Evolutionary conservation across 805 yeast genomes (phyloP).

Genomic region (Kodamaea nitidulidarum): DNA sequence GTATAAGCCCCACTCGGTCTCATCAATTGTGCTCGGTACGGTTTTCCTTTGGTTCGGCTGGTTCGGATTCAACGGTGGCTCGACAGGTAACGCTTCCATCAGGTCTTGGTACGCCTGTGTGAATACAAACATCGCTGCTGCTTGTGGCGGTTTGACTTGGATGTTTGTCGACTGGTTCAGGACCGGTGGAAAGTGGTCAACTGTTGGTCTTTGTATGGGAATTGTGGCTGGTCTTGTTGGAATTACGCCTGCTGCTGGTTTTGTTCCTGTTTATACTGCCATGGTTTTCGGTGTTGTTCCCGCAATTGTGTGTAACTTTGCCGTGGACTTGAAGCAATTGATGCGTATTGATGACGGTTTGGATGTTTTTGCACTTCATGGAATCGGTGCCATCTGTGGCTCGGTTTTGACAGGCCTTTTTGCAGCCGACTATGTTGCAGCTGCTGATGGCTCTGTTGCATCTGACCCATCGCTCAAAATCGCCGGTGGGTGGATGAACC

Average conservation of each 20-base stretch:
- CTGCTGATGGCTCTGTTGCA: slow-evolving; percentile 63
- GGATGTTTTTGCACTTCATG: slow-evolving; percentile 91
- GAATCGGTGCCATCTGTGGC: slow-evolving; percentile 89
- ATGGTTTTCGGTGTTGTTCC: slow-evolving; percentile 79
- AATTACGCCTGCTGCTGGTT: slow-evolving; percentile 96
- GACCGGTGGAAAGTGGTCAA: slow-evolving; percentile 85
- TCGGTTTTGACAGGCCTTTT: slow-evolving; percentile 84
- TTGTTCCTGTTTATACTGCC: slow-evolving; percentile 86
- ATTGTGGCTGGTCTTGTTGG: slow-evolving; percentile 92
- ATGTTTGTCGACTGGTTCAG: slow-evolving; percentile 85
- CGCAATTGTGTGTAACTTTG: slow-evolving; percentile 75
- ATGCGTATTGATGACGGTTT: slow-evolving; percentile 88
- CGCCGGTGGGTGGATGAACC: slow-evolving; percentile 86
- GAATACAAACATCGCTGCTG: slow-evolving; percentile 92
- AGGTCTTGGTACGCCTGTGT: slow-evolving; percentile 93
- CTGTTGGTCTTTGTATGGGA: slow-evolving; percentile 93
- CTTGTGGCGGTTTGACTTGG: slow-evolving; percentile 92
- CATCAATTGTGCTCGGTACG: slow-evolving; percentile 88
- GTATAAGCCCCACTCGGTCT: slow-evolving; percentile 90
- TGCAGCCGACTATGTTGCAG: slow-evolving; percentile 87
- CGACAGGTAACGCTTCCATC: slow-evolving; percentile 88
- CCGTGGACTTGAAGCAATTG: slow-evolving; percentile 71
- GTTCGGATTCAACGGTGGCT: slow-evolving; percentile 99
- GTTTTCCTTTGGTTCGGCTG: slow-evolving; percentile 97
- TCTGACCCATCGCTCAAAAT: slow-evolving; percentile 34